Conservation (phyloP, 2,329 filamentous ascomycete genomes). For the Hortaea sp. region DNA sequence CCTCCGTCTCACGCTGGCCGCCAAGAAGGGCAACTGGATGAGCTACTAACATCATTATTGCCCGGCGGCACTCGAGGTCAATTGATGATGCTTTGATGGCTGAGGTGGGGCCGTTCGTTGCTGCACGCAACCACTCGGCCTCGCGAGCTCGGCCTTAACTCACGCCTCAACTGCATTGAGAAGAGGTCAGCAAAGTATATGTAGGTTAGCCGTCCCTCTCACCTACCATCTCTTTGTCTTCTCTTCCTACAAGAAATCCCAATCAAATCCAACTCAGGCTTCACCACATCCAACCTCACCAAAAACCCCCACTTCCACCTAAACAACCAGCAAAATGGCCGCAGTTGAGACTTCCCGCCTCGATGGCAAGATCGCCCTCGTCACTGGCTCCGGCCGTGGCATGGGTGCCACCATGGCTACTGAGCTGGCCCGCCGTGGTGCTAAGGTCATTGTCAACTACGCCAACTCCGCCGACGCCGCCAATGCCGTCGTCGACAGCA, state of each 20-base stretch:
- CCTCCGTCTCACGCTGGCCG: not conserved
- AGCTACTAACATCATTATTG: no score
- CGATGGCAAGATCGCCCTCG: conserved; percentile 45
- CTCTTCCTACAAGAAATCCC: not conserved
- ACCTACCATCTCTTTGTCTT: not conserved
- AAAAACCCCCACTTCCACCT: conserved; percentile 2
- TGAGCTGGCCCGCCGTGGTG: conserved; percentile 55
- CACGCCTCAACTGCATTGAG: not conserved
- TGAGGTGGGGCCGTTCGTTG: not conserved
- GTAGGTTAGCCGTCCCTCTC: not conserved
- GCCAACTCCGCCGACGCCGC: conserved; percentile 56
- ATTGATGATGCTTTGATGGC: not conserved
- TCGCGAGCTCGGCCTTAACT: conserved; percentile 1
- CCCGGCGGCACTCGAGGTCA: not conserved
- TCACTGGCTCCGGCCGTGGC: conserved; percentile 49
- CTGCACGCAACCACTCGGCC: not conserved
- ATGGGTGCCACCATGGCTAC: conserved; percentile 58
- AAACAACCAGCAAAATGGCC: conserved; percentile 25
- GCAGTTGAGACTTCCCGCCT: conserved; percentile 40
- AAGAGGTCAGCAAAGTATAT: conserved; percentile 4
- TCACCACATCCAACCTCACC: not conserved
- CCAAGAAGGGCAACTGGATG: no score
- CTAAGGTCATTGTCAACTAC: conserved; percentile 58
- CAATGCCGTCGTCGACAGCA: conserved; percentile 54
- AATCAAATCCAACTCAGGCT: not conserved